These are phyloP conservation scores for Sanghuangporus weigelae DNA, from an alignment of 1,284 basidiomycete genomes.

Conservation along the genomic window DNA sequence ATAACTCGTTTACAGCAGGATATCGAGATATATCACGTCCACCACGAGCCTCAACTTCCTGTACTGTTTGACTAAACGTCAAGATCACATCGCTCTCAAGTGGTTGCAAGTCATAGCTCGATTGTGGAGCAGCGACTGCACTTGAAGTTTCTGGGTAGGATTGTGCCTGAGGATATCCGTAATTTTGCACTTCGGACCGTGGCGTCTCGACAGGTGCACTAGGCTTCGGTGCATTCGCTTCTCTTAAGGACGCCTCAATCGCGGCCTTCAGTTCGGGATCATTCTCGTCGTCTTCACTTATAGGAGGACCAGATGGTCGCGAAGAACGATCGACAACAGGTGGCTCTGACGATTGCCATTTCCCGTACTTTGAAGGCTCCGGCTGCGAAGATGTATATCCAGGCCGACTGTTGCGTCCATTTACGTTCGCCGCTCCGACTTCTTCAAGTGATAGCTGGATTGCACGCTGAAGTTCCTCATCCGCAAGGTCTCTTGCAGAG, in stretches of 20 bases:
- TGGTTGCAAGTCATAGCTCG: conserved; percentile 74
- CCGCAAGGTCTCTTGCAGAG: conserved; percentile 61
- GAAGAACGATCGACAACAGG: conserved; percentile 57
- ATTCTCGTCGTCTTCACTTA: conserved; percentile 56
- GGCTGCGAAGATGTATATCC: conserved; percentile 68
- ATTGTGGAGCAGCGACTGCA: conserved; percentile 44
- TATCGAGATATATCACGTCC: conserved; percentile 74
- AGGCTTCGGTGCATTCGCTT: conserved; percentile 74
- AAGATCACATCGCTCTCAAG: conserved; percentile 81
- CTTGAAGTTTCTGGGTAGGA: conserved; percentile 34
- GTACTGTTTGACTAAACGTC: conserved; percentile 85
- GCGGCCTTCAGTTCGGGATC: conserved; percentile 92
- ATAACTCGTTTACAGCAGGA: conserved; percentile 78
- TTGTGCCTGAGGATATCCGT: conserved; percentile 29
- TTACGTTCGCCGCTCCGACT: conserved; percentile 45
- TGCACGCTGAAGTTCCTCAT: conserved; percentile 89
- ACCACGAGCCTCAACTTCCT: conserved; percentile 77
- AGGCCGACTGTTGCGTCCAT: conserved; percentile 36
- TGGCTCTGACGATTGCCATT: conserved; percentile 65
- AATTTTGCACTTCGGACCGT: conserved; percentile 37
- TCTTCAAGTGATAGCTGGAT: conserved; percentile 89
- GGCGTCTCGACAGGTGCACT: conserved; percentile 65
- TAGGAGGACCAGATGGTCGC: conserved; percentile 35
- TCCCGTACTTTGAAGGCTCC: conserved; percentile 29
- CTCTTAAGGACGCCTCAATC: conserved; percentile 91